Evolutionary conservation across 1,139 yeast genomes (phyloP).

Genomic region (Magnusiomyces fungicola): DNA sequence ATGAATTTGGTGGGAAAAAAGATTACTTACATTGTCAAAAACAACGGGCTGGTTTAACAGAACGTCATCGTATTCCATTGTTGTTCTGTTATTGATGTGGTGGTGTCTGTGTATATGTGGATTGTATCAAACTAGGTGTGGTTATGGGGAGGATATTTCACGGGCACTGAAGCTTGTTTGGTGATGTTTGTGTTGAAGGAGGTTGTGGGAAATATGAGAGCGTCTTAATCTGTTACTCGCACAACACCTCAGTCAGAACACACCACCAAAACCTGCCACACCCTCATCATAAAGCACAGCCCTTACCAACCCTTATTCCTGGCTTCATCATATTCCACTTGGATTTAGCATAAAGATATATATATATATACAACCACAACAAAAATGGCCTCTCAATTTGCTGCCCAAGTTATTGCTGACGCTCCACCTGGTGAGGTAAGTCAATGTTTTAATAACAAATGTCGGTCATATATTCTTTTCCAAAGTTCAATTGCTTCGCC

Average conservation of each 20-base stretch:
- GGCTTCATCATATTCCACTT: background rate
- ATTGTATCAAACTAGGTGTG: no score
- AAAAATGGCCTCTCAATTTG: conserved; percentile 16
- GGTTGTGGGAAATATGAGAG: no score
- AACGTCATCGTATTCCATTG: conserved; percentile 32
- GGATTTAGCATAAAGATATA: background rate
- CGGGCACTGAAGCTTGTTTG: no score
- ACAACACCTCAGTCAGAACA: background rate
- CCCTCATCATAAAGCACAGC: background rate
- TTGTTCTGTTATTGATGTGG: no score
- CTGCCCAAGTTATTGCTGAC: conserved; percentile 39
- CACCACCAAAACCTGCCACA: background rate
- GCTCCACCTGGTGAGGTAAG: conserved; percentile 50
- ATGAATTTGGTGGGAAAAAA: background rate
- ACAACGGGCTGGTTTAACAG: conserved; percentile 80
- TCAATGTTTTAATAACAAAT: no score
- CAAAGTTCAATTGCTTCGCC: no score
- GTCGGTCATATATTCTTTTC: no score
- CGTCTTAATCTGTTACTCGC: background rate
- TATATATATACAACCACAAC: background rate
- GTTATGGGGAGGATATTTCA: no score
- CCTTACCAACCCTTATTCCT: background rate
- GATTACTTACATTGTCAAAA: conserved; percentile 54
- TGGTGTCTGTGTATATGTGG: no score
- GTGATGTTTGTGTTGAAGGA: background rate